Base-by-base conservation (phyloP, 305 asterid genomes). In the Solanum chacoense region DNA sequence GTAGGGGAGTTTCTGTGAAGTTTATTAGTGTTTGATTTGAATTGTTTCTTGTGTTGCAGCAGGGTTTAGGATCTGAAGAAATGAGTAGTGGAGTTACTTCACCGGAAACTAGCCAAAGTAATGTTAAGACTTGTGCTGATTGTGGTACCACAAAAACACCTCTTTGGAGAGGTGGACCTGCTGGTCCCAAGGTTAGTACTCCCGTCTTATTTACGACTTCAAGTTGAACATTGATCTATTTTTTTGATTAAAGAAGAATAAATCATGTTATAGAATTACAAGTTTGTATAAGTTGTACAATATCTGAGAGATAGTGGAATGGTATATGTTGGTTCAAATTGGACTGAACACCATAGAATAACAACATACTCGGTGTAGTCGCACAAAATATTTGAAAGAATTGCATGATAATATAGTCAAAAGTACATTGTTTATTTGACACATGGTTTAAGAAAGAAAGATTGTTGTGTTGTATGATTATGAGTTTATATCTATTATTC, bases 91-190 rank as follows among this genome's bases (percentile, higher is more conserved):
- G 89, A 37, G 87, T 90, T 5, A 92, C 92, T 14, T 91, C 92
- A 3, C 89, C 90, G 1, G 94, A 92, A 90, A 84, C 67, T 90
- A 95, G 88, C 91, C 67, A 94, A 1, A 94, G 90, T 88, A 89
- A 91, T 75, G 81, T 93, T 3, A 95, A 93, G 93, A 94, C 96
- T 0, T 95, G 98, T 88, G 96, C 92, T 42, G 97, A 94, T 91
- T 95, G 97, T 13, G 98, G 98, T 24, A 95, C 98, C 84, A 92
- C 97, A 14, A 94, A 92, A 91, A 95, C 98, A 72, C 98, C 98
- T 29, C 95, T 95, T 1, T 95, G 98, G 98, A 85, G 98, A 24
- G 97, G 98, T 80, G 98, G 98, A 89, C 97, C 98, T 59, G 95
- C 96, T 92, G 98, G 98, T 63, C 98, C 98, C 59, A 95, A 95